Evolutionary conservation across 331 rosid genomes (phyloP).

Genomic region (Stylosanthes scabra): DNA sequence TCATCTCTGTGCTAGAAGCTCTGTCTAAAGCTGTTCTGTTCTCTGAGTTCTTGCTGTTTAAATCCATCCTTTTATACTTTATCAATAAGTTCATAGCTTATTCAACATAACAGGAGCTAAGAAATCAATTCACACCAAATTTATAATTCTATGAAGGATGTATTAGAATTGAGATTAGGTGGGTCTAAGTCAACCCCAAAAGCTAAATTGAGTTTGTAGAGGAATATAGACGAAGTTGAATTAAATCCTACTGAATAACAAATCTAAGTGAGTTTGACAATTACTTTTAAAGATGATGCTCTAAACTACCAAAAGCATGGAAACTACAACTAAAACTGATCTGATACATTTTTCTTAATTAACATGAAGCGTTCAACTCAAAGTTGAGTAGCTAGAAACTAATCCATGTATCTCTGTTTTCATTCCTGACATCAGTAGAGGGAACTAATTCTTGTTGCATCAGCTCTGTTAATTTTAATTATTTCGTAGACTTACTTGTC

Average conservation of each 20-base stretch:
- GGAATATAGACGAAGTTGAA: too few relatives aligned
- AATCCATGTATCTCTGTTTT: background rate
- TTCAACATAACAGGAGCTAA: too few relatives aligned
- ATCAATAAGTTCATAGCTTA: background rate
- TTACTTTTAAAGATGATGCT: background rate
- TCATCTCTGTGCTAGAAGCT: background rate
- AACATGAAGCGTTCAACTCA: background rate
- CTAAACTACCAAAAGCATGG: background rate
- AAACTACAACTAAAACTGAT: background rate
- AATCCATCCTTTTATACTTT: background rate
- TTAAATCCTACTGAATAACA: background rate
- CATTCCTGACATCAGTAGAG: background rate
- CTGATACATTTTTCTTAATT: background rate
- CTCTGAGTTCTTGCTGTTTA: slow-evolving; percentile 15
- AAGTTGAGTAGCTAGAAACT: background rate
- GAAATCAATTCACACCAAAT: too few relatives aligned
- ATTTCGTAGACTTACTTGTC: too few relatives aligned
- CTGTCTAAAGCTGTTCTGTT: slow-evolving; percentile 39
- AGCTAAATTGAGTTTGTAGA: too few relatives aligned
- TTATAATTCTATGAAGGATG: too few relatives aligned
- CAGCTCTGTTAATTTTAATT: too few relatives aligned
- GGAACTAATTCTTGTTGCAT: background rate
- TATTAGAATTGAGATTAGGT: too few relatives aligned
- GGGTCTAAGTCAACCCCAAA: too few relatives aligned
- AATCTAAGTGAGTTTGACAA: background rate